A percentile compares a stretch with the other conserved stretches of the same genome.
Conservation (phyloP, 495 filamentous ascomycete species). For the Chaetomidium leptoderma region DNA sequence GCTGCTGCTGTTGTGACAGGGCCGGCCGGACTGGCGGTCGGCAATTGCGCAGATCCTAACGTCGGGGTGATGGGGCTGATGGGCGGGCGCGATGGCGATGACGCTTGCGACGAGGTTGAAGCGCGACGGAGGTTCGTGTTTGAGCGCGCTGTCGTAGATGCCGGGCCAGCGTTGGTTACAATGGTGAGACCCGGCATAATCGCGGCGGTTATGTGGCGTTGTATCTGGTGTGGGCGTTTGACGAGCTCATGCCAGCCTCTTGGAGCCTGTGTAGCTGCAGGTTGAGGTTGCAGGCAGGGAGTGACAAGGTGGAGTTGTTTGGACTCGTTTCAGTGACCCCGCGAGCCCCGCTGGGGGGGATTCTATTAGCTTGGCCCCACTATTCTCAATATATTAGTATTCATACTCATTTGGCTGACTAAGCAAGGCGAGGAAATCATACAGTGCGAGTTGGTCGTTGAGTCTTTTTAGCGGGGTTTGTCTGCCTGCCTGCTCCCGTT, state of each 20-base stretch:
- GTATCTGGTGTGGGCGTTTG: background rate
- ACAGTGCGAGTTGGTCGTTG: background rate
- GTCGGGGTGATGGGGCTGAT: slow-evolving; percentile 47
- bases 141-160: slow-evolving; percentile 5
- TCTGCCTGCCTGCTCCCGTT: no score
- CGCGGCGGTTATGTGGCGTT: background rate
- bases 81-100: slow-evolving; percentile 36
- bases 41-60: slow-evolving; percentile 22
- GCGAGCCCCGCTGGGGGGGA: no score
- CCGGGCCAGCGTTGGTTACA: slow-evolving; percentile 10
- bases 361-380: no score
- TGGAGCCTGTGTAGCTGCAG: no score
- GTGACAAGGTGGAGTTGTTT: no score
- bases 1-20: no score
- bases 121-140: background rate
- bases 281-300: no score
- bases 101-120: background rate
- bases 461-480: no score
- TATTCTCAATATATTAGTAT: no score
- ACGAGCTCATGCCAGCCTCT: background rate
- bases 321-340: no score
- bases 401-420: background rate
- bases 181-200: slow-evolving; percentile 34
- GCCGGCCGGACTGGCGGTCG: background rate
- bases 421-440: background rate